phyloP scores from a whole-genome alignment of 306 rosid genomes.

The Glycine tomentella region DNA sequence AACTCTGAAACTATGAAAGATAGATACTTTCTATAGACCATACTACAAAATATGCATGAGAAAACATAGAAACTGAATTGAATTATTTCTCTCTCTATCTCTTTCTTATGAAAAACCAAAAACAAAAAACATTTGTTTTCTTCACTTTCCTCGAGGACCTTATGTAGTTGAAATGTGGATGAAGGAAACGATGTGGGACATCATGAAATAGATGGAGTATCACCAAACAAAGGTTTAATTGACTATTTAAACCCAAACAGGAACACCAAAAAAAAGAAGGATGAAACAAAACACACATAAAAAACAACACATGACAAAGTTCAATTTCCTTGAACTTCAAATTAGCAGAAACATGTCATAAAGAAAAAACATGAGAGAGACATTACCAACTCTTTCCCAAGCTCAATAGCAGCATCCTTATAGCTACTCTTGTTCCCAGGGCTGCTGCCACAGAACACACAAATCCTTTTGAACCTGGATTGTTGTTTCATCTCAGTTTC shows the following conservation, averaged over 20 bases:
- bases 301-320: background rate
- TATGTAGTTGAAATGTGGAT: constrained; percentile 28
- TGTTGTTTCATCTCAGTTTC: constrained; percentile 50
- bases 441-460: constrained; percentile 98
- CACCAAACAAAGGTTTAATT: constrained; percentile 1
- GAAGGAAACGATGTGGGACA: constrained; percentile 4
- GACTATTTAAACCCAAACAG: background rate
- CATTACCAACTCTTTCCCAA: constrained; percentile 85
- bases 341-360: background rate
- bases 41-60: constrained; percentile 10
- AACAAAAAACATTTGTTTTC: background rate
- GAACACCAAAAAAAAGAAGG: background rate
- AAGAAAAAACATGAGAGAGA: constrained; percentile 1
- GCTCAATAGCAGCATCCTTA: constrained; percentile 93
- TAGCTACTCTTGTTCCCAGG: constrained; percentile 84
- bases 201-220: constrained; percentile 1
- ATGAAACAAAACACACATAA: background rate
- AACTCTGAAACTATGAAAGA: background rate
- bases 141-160: background rate
- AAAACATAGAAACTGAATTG: background rate
- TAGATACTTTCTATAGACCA: background rate
- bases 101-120: background rate
- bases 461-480: constrained; percentile 87
- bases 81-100: background rate
- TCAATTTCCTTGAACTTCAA: background rate